Evolutionary conservation across 2,329 filamentous ascomycete genomes (phyloP).

Genomic region (Arachnopeziza araneosa): DNA sequence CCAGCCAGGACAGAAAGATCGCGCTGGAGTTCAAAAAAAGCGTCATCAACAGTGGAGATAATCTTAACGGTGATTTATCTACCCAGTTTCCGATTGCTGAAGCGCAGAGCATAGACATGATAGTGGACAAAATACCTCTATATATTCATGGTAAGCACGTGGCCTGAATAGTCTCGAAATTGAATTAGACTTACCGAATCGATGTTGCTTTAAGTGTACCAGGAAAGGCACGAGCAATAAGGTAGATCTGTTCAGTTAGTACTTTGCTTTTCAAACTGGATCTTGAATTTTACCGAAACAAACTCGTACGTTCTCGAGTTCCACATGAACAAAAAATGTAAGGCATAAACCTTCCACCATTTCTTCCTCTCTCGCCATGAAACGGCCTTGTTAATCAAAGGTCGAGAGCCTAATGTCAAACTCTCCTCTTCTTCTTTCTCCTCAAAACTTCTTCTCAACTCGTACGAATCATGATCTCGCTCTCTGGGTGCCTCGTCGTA

Average conservation of each 20-base stretch:
- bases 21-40: slow-evolving; percentile 34
- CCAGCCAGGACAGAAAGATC: slow-evolving; percentile 30
- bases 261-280: neutral
- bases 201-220: slow-evolving; percentile 35
- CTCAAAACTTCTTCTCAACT: neutral
- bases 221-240: slow-evolving; percentile 43
- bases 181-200: slow-evolving; percentile 27
- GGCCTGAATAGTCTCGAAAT: neutral
- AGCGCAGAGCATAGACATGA: slow-evolving; percentile 35
- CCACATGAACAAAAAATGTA: slow-evolving; percentile 49
- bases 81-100: slow-evolving; percentile 36
- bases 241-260: slow-evolving; percentile 27
- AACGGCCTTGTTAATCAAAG: neutral
- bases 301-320: slow-evolving; percentile 51
- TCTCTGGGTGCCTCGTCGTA: neutral
- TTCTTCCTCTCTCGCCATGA: slow-evolving; percentile 7
- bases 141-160: slow-evolving; percentile 9
- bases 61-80: slow-evolving; percentile 30
- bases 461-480: neutral
- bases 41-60: slow-evolving; percentile 33
- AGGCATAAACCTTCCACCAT: slow-evolving; percentile 39
- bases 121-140: slow-evolving; percentile 25
- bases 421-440: neutral
- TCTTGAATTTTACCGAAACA: slow-evolving; percentile 36
- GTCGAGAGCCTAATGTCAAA: neutral